A percentile compares a stretch with the other conserved stretches of the same genome.
Evolutionary conservation across 768 basidiomycete genomes (phyloP).

Genomic region (Hebeloma cylindrosporum): DNA sequence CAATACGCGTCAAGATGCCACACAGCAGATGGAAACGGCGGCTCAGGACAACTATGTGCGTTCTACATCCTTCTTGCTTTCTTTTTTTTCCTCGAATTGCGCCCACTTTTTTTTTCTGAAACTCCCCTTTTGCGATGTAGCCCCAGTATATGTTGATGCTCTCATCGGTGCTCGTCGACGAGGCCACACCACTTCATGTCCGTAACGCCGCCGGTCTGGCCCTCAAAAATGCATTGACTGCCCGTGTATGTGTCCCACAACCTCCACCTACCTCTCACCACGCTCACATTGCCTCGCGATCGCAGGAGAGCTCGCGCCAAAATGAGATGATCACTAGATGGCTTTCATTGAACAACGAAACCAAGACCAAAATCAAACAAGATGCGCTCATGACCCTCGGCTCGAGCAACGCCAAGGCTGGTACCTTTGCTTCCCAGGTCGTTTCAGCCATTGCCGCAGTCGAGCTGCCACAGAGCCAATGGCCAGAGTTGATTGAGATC

Average conservation of each 20-base stretch:
- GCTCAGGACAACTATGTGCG: slow-evolving; percentile 88
- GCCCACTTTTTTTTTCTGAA: too few relatives aligned
- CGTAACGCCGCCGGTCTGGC: slow-evolving; percentile 96
- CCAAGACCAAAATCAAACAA: slow-evolving; percentile 83
- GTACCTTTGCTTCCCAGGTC: slow-evolving; percentile 88
- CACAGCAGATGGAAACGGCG: slow-evolving; percentile 84
- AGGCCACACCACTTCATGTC: slow-evolving; percentile 65
- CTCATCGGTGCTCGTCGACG: slow-evolving; percentile 79
- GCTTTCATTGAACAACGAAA: slow-evolving; percentile 68
- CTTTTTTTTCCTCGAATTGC: slow-evolving; percentile 23
- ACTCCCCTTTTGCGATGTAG: slow-evolving; percentile 42
- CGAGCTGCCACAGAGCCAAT: slow-evolving; percentile 85
- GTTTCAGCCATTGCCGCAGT: slow-evolving; percentile 93
- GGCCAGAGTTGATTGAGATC: slow-evolving; percentile 87
- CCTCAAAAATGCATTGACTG: slow-evolving; percentile 91
- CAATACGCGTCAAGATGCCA: slow-evolving; percentile 88
- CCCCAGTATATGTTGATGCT: slow-evolving; percentile 93
- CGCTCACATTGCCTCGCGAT: slow-evolving; percentile 22
- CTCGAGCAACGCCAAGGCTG: slow-evolving; percentile 69
- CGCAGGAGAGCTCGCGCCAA: slow-evolving; percentile 74
- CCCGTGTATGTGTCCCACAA: slow-evolving; percentile 64
- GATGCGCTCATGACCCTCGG: slow-evolving; percentile 81
- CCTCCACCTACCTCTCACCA: slow-evolving; percentile 17
- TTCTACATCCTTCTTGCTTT: slow-evolving; percentile 14
- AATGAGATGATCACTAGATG: slow-evolving; percentile 76